These are phyloP conservation scores for Colletotrichum chlorophyti DNA, from an alignment of 2,329 filamentous ascomycete species.

Conservation along the genomic window DNA sequence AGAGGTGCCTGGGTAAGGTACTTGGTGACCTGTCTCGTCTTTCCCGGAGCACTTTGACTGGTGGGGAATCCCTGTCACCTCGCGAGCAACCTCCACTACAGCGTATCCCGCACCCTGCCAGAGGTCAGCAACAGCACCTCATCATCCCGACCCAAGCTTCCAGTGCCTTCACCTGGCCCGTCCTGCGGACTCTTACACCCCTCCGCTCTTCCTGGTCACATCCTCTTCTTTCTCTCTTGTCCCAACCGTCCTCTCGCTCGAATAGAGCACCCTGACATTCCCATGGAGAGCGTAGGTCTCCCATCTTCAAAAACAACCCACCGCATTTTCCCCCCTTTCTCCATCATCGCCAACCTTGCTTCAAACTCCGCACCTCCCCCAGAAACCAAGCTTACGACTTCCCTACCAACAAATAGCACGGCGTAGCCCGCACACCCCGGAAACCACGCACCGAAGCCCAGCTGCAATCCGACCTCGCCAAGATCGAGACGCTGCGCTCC, in stretches of 20 bases:
- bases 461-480: constrained; percentile 73
- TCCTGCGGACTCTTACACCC: constrained; percentile 1
- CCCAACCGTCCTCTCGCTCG: constrained; percentile 1
- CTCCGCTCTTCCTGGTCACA: constrained; percentile 4
- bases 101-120: constrained; percentile 11
- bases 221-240: not conserved
- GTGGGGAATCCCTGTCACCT: constrained; percentile 27
- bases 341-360: not conserved
- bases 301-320: not conserved
- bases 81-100: not conserved
- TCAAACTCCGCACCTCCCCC: not conserved
- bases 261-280: not conserved
- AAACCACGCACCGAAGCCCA: constrained; percentile 70
- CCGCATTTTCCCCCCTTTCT: not conserved
- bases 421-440: constrained; percentile 73
- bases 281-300: constrained; percentile 33
- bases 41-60: not conserved
- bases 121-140: no score
- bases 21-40: not conserved
- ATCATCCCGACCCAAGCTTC: constrained; percentile 19
- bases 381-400: constrained; percentile 7
- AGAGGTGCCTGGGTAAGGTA: no score
- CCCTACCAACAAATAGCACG: constrained; percentile 66
- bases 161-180: constrained; percentile 7
- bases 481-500: constrained; percentile 77